Base-by-base conservation (phyloP, 306 rosid species). In the Prunus mira region DNA sequence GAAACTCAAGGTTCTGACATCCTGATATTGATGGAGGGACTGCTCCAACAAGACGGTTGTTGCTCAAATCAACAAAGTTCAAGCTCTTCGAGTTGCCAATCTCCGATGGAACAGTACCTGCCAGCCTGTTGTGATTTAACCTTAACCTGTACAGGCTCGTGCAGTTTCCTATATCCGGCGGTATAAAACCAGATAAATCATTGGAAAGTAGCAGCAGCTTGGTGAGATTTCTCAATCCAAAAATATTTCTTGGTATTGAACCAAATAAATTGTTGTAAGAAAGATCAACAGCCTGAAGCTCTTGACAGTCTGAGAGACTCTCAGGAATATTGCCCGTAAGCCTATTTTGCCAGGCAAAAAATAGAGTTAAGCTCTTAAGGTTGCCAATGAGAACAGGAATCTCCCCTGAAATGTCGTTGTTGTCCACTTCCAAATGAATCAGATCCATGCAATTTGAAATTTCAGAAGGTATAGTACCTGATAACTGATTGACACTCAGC, bases 81-180 rank as follows among this genome's bases (percentile, higher is more conserved):
- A 93, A 78, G 58, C 61, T 83, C 78, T 81, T 91, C 86, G 91
- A 69, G 68, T 81, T 76, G 38, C 96, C 86, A 62, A 93, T 89
- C 84, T 91, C 93, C 69, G 91, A 85, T 79, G 98, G 97, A 84
- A 93, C 82, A 71, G 78, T 77, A 32, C 97, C 97, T 43, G 75
- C 75, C 13, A 93, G 62, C 78, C 86, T 85, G 70, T 93, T 93
- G 46, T 47, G 84, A 67, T 86, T 84, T 67, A 93, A 41, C 84
- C 98, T 77, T 47, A 93, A 75, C 86, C 97, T 83, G 82, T 79
- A 77, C 46, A 93, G 88, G n/a, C 76, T 91, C 12, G 89, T 82
- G 86, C 96, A 88, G 76, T 90, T 91, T 46, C 97, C 93, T 65
- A 93, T 82, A 54, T 90, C 97, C 58, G 91, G 84, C 19, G 96